Evolutionary conservation across 768 basidiomycete species (phyloP).

Genomic region (Chalciporus chontae): DNA sequence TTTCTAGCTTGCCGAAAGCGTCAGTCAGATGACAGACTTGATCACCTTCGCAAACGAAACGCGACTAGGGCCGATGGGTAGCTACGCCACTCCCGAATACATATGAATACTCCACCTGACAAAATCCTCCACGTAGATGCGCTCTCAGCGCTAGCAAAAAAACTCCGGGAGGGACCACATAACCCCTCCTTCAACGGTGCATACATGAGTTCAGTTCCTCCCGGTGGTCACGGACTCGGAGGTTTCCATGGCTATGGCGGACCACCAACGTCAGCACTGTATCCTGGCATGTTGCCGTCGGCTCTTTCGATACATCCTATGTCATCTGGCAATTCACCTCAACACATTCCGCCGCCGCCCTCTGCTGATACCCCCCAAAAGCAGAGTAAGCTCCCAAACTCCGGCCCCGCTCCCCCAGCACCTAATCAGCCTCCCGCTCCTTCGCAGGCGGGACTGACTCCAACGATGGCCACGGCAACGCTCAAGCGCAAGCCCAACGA

Average conservation of each 20-base stretch:
- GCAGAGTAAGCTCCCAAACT: conserved; percentile 56
- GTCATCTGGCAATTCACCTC: conserved; percentile 43
- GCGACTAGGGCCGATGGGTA: conserved; percentile 63
- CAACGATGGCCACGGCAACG: conserved; percentile 44
- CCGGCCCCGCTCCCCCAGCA: conserved; percentile 38
- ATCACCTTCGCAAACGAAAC: conserved; percentile 59
- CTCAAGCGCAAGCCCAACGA: conserved; percentile 54
- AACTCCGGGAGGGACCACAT: conserved; percentile 33
- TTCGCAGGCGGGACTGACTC: conserved; percentile 40
- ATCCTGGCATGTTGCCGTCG: conserved; percentile 40
- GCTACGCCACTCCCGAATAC: conserved; percentile 31
- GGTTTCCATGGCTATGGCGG: conserved; percentile 23
- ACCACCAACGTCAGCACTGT: conserved; percentile 43
- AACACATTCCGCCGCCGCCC: conserved; percentile 41
- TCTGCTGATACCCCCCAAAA: conserved; percentile 59
- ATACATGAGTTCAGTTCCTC: conserved; percentile 16
- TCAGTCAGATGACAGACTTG: conserved; percentile 75
- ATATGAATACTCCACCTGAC: conserved; percentile 21
- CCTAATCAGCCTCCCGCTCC: conserved; percentile 38
- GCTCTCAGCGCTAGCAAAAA: conserved; percentile 38
- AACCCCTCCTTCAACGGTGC: conserved; percentile 13
- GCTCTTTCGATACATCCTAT: conserved; percentile 43
- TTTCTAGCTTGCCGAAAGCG: conserved; percentile 72
- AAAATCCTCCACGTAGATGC: conserved; percentile 38
- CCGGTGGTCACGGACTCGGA: conserved; percentile 19